Conservation (phyloP, 768 basidiomycete species). For the Tulasnella sp. region DNA sequence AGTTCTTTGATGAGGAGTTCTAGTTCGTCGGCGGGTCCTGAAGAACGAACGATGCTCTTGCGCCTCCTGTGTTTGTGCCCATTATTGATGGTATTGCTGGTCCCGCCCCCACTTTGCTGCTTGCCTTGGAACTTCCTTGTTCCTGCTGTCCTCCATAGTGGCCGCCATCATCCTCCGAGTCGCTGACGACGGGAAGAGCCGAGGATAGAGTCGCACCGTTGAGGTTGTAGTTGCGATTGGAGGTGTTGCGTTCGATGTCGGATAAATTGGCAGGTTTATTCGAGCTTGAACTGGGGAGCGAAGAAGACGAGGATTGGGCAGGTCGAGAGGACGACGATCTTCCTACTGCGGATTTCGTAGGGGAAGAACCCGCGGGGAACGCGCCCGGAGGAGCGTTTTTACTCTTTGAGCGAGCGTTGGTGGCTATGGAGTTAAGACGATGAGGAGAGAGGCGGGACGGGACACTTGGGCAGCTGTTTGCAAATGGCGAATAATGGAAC, state of each 20-base stretch:
- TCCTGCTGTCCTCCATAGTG: background rate
- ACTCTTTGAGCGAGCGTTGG: too few relatives aligned
- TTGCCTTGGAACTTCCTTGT: background rate
- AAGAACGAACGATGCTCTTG: background rate
- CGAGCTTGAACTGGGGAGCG: conserved; percentile 3
- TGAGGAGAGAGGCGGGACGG: too few relatives aligned
- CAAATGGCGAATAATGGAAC: too few relatives aligned
- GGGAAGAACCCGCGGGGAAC: too few relatives aligned
- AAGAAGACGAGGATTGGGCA: background rate
- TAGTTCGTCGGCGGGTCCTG: conserved; percentile 5
- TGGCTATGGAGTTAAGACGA: too few relatives aligned
- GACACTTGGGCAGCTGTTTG: too few relatives aligned
- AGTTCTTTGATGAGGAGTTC: background rate
- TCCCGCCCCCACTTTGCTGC: background rate
- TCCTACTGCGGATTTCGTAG: background rate
- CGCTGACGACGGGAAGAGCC: too few relatives aligned
- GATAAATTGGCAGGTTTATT: background rate
- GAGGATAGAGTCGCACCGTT: too few relatives aligned
- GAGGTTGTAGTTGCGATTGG: background rate
- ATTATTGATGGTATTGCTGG: background rate
- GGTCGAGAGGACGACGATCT: background rate
- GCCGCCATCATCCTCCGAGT: too few relatives aligned
- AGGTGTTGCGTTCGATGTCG: background rate
- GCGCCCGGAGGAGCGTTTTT: too few relatives aligned
- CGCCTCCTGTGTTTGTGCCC: background rate